Conservation (phyloP, 108 stramenopile genomes). For the Pseudonitzschia pungens region DNA sequence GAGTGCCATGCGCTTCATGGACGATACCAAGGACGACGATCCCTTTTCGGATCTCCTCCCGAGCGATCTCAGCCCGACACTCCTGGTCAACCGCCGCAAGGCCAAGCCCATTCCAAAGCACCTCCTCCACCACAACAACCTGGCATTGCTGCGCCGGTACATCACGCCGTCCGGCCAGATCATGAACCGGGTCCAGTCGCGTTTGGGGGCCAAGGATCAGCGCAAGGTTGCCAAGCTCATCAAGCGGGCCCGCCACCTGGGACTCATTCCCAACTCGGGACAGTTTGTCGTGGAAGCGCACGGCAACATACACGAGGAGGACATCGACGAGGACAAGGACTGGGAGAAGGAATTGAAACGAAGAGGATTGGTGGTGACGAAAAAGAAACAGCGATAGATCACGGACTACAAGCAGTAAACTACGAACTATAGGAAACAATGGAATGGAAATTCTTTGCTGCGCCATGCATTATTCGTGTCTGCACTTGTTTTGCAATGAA, state of each 20-base stretch:
- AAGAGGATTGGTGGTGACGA: constrained; percentile 44
- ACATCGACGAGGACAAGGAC: constrained; percentile 50
- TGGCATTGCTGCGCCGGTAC: constrained; percentile 64
- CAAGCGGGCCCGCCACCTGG: constrained; percentile 74
- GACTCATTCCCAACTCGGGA: constrained; percentile 73
- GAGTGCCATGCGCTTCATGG: constrained; percentile 43
- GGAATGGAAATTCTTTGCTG: no score
- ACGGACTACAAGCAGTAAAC: no score
- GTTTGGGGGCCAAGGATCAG: constrained; percentile 85
- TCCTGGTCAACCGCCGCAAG: constrained; percentile 65
- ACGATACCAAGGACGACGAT: constrained; percentile 58
- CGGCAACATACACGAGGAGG: constrained; percentile 61
- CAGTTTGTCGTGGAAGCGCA: constrained; percentile 75
- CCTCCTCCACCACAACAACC: constrained; percentile 81
- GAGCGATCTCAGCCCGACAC: constrained; percentile 67
- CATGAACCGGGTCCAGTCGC: constrained; percentile 73
- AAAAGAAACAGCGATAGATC: constrained; percentile 8
- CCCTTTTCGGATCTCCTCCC: constrained; percentile 79
- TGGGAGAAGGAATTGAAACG: constrained; percentile 58
- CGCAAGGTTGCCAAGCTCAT: constrained; percentile 77
- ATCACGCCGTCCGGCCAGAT: constrained; percentile 79
- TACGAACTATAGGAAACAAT: no score
- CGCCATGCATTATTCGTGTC: no score
- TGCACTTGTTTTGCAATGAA: no score
- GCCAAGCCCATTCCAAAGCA: constrained; percentile 68